phyloP scores from a whole-genome alignment of 2,329 filamentous ascomycete genomes.

The Sclerotinia nivalis region DNA sequence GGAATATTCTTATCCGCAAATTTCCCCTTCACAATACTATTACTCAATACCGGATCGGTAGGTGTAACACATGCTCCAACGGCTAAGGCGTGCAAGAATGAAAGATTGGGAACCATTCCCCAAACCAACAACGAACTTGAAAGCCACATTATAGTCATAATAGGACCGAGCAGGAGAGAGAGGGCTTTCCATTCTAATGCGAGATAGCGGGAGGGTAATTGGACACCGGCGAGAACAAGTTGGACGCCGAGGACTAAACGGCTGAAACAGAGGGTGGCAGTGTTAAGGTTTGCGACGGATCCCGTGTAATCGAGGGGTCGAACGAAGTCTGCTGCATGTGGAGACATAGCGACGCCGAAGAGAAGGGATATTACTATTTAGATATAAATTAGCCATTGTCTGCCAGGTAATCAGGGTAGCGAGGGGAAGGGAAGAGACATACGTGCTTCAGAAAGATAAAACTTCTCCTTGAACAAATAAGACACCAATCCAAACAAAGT shows the following conservation, averaged over 20 bases:
- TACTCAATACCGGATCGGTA: slow-evolving; percentile 84
- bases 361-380: slow-evolving; percentile 80
- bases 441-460: slow-evolving; percentile 89
- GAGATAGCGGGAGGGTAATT: slow-evolving; percentile 82
- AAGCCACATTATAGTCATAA: slow-evolving; percentile 87
- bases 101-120: slow-evolving; percentile 69
- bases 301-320: slow-evolving; percentile 73
- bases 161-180: slow-evolving; percentile 72
- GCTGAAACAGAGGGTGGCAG: slow-evolving; percentile 80
- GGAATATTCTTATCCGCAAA: slow-evolving; percentile 92
- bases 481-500: slow-evolving; percentile 89
- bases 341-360: slow-evolving; percentile 76
- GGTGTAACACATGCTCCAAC: slow-evolving; percentile 88
- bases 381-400: neutral
- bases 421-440: slow-evolving; percentile 42
- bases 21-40: slow-evolving; percentile 88
- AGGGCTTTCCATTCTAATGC: slow-evolving; percentile 76
- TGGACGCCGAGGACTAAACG: slow-evolving; percentile 88
- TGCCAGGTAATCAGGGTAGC: neutral
- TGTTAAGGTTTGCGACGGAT: slow-evolving; percentile 59
- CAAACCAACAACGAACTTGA: slow-evolving; percentile 77
- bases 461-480: slow-evolving; percentile 84
- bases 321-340: slow-evolving; percentile 74
- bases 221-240: slow-evolving; percentile 83
- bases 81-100: slow-evolving; percentile 75